Evolutionary conservation across 768 basidiomycete genomes (phyloP), one percentile per base, ranked within the genome.

Genomic region (Dacryopinax primogenitus): DNA sequence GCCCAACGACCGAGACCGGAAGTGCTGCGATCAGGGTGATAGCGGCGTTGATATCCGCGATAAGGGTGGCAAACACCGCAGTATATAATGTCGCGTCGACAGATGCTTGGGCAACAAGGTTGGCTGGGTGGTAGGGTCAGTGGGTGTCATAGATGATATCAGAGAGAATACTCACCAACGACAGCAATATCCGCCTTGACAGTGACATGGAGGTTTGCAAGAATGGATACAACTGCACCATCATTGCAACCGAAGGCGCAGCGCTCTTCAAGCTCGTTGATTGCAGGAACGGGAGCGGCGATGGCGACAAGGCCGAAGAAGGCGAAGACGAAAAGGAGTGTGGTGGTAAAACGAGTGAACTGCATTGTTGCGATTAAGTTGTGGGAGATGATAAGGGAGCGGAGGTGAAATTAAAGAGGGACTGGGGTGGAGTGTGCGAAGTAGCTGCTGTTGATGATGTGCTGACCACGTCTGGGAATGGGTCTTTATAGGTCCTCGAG

Each of bases 301-400:
- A 58, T 18, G 51, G 26, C 51, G 51, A 58, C 51, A 30, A 58
- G 51, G 51, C 51, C 51, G 26, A 58, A 58, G 51, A 58, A 30
- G 51, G 51, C 51, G 26, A 58, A 30, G 32, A 58, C 51, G 26
- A 58, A 30, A 58, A 58, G 4, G 51, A 58, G 26, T n/a, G n/a
- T n/a, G 51, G 51, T 58, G 51, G 51, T 58, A 18, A 58, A 58
- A 58, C 51, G 51, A 58, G 51, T 58, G 51, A 58, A 58, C 51
- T 58, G 51, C 51, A 58, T 58, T 21, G 11, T 47, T 58, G 51
- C 4, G 30, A 58, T 26, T 11, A 30, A 23, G 4, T 7, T 6
- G 16, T 7, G 41, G 18, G 41, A 7, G 41, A 58, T 23, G 32
- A 58, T 32, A 58, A 58, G 51, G 26, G 51, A 58, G 51, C 32